These are phyloP conservation scores for Mycena olivaceomarginata DNA, from an alignment of 768 basidiomycete genomes.

Conservation along the genomic window DNA sequence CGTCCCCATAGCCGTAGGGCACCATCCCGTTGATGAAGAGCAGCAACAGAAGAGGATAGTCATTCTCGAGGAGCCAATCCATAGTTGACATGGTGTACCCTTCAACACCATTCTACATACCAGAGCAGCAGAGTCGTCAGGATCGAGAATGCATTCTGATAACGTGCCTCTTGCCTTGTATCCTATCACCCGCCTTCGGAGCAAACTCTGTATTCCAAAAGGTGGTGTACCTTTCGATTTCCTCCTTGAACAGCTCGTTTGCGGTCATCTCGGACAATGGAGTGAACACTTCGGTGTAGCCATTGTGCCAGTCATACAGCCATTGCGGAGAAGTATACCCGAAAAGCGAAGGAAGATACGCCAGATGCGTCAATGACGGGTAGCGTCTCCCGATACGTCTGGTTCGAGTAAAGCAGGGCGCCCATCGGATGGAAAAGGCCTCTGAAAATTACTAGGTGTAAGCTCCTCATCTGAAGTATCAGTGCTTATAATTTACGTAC, in stretches of 20 bases:
- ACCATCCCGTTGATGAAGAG: conserved; percentile 28
- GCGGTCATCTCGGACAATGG: conserved; percentile 27
- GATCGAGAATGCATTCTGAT: conserved; percentile 29
- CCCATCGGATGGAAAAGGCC: conserved; percentile 28
- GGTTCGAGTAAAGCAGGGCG: conserved; percentile 25
- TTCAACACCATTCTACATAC: conserved; percentile 32
- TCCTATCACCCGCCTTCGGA: conserved; percentile 20
- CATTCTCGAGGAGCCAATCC: conserved; percentile 24
- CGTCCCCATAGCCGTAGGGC: conserved; percentile 26
- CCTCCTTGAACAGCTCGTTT: conserved; percentile 25
- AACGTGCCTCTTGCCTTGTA: conserved; percentile 29
- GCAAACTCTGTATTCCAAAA: conserved; percentile 27
- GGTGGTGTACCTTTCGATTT: conserved; percentile 23
- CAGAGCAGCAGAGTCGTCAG: conserved; percentile 25
- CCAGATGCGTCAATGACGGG: conserved; percentile 23
- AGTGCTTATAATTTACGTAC: conserved; percentile 25
- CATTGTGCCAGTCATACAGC: conserved; percentile 26
- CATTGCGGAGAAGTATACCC: conserved; percentile 14
- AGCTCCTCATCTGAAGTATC: conserved; percentile 22
- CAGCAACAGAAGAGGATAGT: conserved; percentile 13
- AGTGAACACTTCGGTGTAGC: conserved; percentile 23
- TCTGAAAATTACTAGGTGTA: conserved; percentile 27
- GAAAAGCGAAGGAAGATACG: conserved; percentile 18
- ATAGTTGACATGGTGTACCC: conserved; percentile 28
- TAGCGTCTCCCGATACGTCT: conserved; percentile 23